Base-by-base conservation (phyloP, 192 early-diverging fungal species). In the Mortierella antarctica region DNA sequence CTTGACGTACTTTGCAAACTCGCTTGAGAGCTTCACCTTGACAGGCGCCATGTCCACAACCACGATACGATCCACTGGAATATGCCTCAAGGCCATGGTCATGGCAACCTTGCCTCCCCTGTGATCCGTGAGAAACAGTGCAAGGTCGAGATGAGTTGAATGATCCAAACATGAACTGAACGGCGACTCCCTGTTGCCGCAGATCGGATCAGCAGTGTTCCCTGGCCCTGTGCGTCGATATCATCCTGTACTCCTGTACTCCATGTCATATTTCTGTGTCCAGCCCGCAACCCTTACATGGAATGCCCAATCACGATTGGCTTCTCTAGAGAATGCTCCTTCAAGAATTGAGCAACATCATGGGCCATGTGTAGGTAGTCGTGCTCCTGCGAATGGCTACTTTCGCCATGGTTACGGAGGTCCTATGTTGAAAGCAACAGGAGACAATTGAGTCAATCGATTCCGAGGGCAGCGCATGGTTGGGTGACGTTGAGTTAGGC, bases 361-460 rank as follows among this genome's bases (percentile, higher is more conserved):
- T 70, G 71, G 2, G 93, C 83, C 96, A 99, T 98, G 6, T 89
- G 71, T n/a, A 83, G 66, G 72, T 94, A 96, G 42, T 85, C 90
- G 72, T 95, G 93, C 1, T 83, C 82, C 0, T 64, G 23, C 23
- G 64, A 62, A 69, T 97, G 96, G 8, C 89, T 91, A 67, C 95
- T 96, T 41, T 95, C 94, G 31, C 97, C 97, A 73, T 99, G 97
- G 84, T 99, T 99, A 23, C 97, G 88, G 64, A 97, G 85, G 82
- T 99, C 97, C 89, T 90, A 54, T 14, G 23, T 17, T 5, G 50
- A 23, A 45, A 13, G 11, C 44, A 68, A 55, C 17, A 70, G 6
- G 31, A 56, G 20, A 47, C 6, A 56, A 57, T 9, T 31, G 51
- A n/a, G 13, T 13, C 18, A 40, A 31, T 3, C 31, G 31, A n/a